Evolutionary conservation across 768 basidiomycete genomes (phyloP).

Genomic region (Amyloporia xantha): DNA sequence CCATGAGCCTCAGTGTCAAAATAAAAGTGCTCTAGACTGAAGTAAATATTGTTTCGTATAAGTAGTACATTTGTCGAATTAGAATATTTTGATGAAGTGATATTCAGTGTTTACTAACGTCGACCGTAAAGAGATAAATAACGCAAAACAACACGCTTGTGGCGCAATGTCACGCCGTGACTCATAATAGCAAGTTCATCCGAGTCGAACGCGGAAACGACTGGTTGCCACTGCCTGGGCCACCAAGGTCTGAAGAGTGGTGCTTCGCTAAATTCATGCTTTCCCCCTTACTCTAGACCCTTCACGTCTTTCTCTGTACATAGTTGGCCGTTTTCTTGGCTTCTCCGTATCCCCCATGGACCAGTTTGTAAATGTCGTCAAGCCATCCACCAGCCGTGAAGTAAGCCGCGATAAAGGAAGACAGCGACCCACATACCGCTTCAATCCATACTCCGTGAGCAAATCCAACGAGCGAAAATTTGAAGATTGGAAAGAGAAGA

Average conservation of each 20-base stretch:
- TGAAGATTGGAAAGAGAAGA: conserved; percentile 24
- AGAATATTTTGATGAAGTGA: too few relatives aligned
- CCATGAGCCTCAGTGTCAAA: too few relatives aligned
- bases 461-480: conserved; percentile 19
- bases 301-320: conserved; percentile 3
- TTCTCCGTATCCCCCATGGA: conserved; percentile 24
- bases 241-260: neutral
- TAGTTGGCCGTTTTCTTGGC: neutral
- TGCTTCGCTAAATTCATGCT: neutral
- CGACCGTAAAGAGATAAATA: too few relatives aligned
- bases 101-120: too few relatives aligned
- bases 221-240: too few relatives aligned
- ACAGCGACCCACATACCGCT: conserved; percentile 18
- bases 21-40: too few relatives aligned
- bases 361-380: conserved; percentile 25
- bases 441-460: conserved; percentile 24
- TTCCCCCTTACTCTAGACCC: neutral
- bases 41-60: too few relatives aligned
- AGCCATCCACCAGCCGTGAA: conserved; percentile 14
- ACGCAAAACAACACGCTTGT: neutral
- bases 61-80: too few relatives aligned
- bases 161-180: conserved; percentile 7
- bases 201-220: too few relatives aligned
- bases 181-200: too few relatives aligned
- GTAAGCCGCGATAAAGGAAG: conserved; percentile 14